These are phyloP conservation scores for Eucalyptus sp. DNA, from an alignment of 345 rosid genomes.

Conservation along the genomic window DNA sequence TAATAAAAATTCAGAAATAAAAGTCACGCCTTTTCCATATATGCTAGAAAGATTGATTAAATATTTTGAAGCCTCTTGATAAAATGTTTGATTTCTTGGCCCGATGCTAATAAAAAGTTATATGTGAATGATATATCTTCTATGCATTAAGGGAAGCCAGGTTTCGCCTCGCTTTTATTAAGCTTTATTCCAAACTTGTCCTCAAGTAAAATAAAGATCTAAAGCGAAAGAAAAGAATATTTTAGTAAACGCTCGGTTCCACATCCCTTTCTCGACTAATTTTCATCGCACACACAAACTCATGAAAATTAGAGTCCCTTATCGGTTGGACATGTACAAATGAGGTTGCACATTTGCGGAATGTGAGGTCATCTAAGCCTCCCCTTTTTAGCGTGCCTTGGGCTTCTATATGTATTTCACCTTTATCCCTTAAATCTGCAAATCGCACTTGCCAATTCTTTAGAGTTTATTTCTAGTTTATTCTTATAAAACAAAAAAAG, in stretches of 20 bases:
- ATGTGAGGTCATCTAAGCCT: too few relatives aligned
- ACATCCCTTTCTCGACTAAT: not conserved
- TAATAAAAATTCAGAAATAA: too few relatives aligned
- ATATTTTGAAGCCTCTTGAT: not conserved
- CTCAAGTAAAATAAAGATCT: not conserved
- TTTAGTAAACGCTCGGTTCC: accelerated
- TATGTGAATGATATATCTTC: not conserved
- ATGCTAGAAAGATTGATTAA: not conserved
- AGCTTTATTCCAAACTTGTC: not conserved
- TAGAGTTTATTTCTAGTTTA: too few relatives aligned
- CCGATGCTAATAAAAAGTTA: not conserved
- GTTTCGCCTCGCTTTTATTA: accelerated
- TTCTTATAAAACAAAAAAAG: too few relatives aligned
- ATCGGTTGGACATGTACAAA: too few relatives aligned
- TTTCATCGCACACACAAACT: not conserved
- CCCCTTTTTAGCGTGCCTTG: too few relatives aligned
- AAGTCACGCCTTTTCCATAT: not conserved
- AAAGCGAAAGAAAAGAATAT: not conserved
- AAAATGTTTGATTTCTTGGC: not conserved
- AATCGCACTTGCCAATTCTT: accelerated
- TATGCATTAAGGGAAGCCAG: not conserved
- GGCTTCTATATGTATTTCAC: too few relatives aligned
- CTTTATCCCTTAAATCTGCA: too few relatives aligned
- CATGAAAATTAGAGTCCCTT: too few relatives aligned
- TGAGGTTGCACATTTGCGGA: too few relatives aligned